Conservation (phyloP, 83 land plant genomes). For the Isoetes engelmannii region DNA sequence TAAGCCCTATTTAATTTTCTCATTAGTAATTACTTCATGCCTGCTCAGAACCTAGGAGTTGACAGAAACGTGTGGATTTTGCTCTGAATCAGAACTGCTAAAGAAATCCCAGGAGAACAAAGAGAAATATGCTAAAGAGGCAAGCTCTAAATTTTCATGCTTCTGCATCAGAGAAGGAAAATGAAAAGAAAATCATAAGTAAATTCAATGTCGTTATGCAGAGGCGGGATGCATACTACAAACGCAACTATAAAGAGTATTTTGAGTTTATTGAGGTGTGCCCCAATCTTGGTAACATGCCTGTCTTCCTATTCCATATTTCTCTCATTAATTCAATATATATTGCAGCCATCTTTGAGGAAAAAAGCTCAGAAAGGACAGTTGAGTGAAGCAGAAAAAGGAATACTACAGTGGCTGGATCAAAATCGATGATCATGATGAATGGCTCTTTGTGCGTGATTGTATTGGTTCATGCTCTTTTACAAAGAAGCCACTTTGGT, state of each 20-base stretch:
- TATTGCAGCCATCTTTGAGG: neutral
- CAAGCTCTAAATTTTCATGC: constrained; percentile 9
- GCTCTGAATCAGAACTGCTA: constrained; percentile 39
- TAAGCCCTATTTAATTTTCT: no score
- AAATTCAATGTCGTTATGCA: constrained; percentile 18
- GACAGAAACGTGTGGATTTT: no score
- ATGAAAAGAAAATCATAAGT: neutral
- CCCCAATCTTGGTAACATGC: neutral
- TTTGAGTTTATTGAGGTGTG: constrained; percentile 55
- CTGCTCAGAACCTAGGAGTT: no score
- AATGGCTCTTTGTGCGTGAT: neutral
- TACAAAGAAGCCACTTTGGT: no score
- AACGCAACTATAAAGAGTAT: constrained; percentile 78
- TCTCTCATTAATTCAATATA: neutral
- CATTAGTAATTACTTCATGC: no score
- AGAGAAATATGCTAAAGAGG: constrained; percentile 73
- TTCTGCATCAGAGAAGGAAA: neutral
- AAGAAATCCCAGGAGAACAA: constrained; percentile 68
- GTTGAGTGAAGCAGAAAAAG: constrained; percentile 63
- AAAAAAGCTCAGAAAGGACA: constrained; percentile 15
- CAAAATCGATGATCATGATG: constrained; percentile 33
- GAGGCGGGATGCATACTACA: constrained; percentile 78
- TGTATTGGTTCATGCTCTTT: neutral
- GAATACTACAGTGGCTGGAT: constrained; percentile 68
- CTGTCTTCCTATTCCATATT: neutral